A percentile compares a stretch with the other conserved stretches of the same genome.
These are phyloP conservation scores for Prunus mume DNA, from an alignment of 306 rosid species.

Conservation along the genomic window DNA sequence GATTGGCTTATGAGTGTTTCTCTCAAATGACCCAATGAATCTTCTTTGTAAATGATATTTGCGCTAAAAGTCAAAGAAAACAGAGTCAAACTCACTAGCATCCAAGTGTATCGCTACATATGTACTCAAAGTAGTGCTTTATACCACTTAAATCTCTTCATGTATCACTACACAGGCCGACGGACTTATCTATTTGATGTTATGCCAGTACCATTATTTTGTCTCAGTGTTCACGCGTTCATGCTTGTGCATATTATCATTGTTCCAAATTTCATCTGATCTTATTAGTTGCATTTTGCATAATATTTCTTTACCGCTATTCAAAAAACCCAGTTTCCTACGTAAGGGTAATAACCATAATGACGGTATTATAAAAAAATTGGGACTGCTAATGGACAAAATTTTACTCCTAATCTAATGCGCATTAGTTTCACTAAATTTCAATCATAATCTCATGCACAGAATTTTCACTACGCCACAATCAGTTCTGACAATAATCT, in stretches of 20 bases:
- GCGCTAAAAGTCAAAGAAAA: slow-evolving; percentile 35
- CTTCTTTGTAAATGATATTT: slow-evolving; percentile 40
- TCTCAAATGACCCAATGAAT: slow-evolving; percentile 36
- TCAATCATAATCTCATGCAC: neutral
- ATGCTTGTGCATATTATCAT: neutral
- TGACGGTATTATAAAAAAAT: neutral
- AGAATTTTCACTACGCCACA: neutral
- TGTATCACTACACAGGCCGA: neutral
- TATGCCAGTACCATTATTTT: neutral
- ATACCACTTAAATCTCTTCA: neutral
- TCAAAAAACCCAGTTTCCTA: slow-evolving; percentile 3
- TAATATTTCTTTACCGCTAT: neutral
- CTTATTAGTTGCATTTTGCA: neutral
- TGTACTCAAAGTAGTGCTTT: neutral
- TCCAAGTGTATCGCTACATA: neutral
- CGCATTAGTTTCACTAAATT: neutral
- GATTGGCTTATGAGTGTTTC: slow-evolving; percentile 37
- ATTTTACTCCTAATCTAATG: neutral
- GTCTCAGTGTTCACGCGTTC: neutral
- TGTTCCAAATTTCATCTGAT: neutral
- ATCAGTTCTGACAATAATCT: neutral
- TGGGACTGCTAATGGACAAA: neutral
- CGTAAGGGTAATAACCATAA: neutral
- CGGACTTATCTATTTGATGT: neutral
- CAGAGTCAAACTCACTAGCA: slow-evolving; percentile 3